Percentiles rank a stretch among this genome's conserved stretches.
Evolutionary conservation across 2,329 filamentous ascomycete genomes (phyloP).

Genomic region (Ophiostoma novo-ulmi): DNA sequence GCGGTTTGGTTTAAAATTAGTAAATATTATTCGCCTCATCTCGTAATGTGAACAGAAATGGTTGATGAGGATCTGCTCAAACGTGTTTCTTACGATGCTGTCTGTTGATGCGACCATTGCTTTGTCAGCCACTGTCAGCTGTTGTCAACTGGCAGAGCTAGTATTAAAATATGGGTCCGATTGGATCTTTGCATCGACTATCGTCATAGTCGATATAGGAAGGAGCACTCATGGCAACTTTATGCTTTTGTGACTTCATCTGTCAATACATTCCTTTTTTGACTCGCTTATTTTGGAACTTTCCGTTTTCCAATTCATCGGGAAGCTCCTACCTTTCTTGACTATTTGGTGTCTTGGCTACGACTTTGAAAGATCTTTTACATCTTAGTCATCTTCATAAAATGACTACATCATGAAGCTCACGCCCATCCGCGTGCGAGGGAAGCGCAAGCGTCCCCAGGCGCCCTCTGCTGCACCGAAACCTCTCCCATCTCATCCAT

Average conservation of each 20-base stretch:
- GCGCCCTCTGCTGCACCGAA: not conserved
- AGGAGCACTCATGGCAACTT: not conserved
- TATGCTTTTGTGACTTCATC: not conserved
- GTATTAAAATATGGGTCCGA: not conserved
- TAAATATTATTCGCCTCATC: not conserved
- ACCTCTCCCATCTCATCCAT: not conserved
- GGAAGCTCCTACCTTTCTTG: not conserved
- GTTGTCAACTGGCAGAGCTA: not conserved
- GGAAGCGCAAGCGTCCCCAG: conserved; percentile 38
- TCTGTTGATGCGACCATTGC: not conserved
- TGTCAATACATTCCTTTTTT: not conserved
- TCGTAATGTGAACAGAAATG: not conserved
- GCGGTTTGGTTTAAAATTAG: not conserved
- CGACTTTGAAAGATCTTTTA: too few species aligned
- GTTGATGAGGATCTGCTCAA: not conserved
- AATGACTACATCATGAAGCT: conserved; percentile 38
- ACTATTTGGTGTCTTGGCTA: not conserved
- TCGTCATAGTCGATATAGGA: not conserved
- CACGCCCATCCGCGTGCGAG: conserved; percentile 46
- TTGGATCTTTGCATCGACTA: not conserved
- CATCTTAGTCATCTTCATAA: not conserved
- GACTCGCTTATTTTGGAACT: not conserved
- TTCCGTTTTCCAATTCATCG: not conserved
- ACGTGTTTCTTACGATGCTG: not conserved
- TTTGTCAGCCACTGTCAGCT: not conserved